A percentile compares a stretch with the other conserved stretches of the same genome.
Evolutionary conservation across 192 early-diverging fungal genomes (phyloP).

Genomic region (Spizellomyces punctatus): DNA sequence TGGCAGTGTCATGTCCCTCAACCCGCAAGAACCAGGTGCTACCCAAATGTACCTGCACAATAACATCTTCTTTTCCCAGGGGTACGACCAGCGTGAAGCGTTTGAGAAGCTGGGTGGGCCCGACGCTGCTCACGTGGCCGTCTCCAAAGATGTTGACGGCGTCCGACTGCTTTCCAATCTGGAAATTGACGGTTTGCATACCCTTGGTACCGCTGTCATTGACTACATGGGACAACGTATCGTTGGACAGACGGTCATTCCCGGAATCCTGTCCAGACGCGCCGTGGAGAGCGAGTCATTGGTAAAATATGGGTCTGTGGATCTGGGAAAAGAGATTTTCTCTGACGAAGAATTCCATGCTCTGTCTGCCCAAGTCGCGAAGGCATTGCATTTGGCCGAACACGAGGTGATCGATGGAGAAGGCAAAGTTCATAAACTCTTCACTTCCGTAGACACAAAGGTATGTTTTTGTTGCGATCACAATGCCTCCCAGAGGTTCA

Average conservation of each 20-base stretch:
- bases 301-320: constrained; percentile 89
- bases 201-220: constrained; percentile 86
- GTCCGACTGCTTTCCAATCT: constrained; percentile 73
- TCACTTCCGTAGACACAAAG: constrained; percentile 84
- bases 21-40: constrained; percentile 67
- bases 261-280: constrained; percentile 63
- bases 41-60: constrained; percentile 83
- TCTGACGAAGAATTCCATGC: constrained; percentile 77
- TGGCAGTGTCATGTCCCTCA: constrained; percentile 74
- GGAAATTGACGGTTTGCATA: constrained; percentile 80
- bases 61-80: constrained; percentile 93
- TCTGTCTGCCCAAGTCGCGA: constrained; percentile 69
- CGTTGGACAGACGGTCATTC: constrained; percentile 92
- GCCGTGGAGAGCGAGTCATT: constrained; percentile 70
- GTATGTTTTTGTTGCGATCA: too few relatives aligned
- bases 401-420: constrained; percentile 76
- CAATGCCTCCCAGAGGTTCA: too few relatives aligned
- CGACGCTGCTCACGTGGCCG: constrained; percentile 89
- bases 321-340: constrained; percentile 73
- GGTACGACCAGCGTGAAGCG: constrained; percentile 80
- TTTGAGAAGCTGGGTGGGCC: constrained; percentile 83
- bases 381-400: constrained; percentile 76
- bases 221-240: constrained; percentile 91
- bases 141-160: constrained; percentile 94
- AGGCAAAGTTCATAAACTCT: constrained; percentile 65